Percentiles rank a stretch among this genome's conserved stretches.
Evolutionary conservation across 2,329 filamentous ascomycete species (phyloP).

Genomic region (Neonectria neomacrospora): DNA sequence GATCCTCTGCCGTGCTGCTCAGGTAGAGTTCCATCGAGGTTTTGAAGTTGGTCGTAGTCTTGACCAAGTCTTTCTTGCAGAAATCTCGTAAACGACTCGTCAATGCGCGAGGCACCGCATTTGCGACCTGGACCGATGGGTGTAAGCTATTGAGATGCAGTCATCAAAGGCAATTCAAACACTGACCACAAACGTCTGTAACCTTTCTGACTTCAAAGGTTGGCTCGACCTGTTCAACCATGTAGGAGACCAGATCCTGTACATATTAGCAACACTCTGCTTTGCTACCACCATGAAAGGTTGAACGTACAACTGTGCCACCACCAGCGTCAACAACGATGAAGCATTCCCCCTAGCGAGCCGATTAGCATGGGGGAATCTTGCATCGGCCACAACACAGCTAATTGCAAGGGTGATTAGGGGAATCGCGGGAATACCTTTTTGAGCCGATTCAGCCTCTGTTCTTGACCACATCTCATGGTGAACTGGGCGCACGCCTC

Average conservation of each 20-base stretch:
- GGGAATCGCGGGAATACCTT: not conserved
- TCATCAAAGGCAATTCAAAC: not conserved
- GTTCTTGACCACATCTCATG: slow-evolving; percentile 9
- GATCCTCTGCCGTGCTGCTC: slow-evolving; percentile 14
- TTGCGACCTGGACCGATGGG: not conserved
- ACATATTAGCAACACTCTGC: not conserved
- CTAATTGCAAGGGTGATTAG: too few relatives aligned
- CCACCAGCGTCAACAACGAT: slow-evolving; percentile 31
- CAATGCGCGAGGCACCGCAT: slow-evolving; percentile 24
- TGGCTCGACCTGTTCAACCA: slow-evolving; percentile 17
- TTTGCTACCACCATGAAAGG: not conserved
- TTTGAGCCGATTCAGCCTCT: slow-evolving; percentile 12
- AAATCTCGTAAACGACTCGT: slow-evolving; percentile 24
- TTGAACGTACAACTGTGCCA: slow-evolving; percentile 27
- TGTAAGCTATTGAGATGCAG: not conserved
- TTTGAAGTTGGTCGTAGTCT: slow-evolving; percentile 3
- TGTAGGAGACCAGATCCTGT: slow-evolving; percentile 28
- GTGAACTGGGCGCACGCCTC: slow-evolving; percentile 32
- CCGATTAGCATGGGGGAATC: not conserved
- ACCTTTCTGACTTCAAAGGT: slow-evolving; percentile 15
- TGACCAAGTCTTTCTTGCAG: slow-evolving; percentile 16
- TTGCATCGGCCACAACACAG: not conserved
- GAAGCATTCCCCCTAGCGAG: slow-evolving; percentile 24
- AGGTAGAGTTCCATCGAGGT: not conserved
- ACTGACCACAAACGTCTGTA: slow-evolving; percentile 13